A percentile compares a stretch with the other conserved stretches of the same genome.
Conservation (phyloP, 2,329 filamentous ascomycete genomes). For the Venturia oleaginea region DNA sequence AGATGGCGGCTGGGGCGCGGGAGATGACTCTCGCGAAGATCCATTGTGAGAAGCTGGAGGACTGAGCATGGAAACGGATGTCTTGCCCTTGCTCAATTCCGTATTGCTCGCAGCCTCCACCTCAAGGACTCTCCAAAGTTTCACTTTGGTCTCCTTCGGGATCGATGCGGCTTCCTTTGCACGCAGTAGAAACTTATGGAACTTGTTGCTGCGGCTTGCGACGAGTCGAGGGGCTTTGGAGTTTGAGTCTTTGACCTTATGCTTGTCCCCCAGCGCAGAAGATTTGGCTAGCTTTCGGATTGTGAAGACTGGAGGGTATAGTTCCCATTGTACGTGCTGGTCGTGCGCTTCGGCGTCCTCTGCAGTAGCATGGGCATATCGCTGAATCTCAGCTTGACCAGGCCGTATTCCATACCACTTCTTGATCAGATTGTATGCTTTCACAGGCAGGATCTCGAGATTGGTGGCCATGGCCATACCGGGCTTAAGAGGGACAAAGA, state of each 20-base stretch:
- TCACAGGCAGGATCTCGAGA: conserved; percentile 66
- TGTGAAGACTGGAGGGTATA: conserved; percentile 75
- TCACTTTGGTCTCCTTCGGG: conserved; percentile 61
- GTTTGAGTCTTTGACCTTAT: conserved; percentile 22
- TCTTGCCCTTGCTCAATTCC: conserved; percentile 21
- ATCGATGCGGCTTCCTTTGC: conserved; percentile 63
- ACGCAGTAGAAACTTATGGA: conserved; percentile 65
- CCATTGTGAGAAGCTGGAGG: conserved; percentile 29
- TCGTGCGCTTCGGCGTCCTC: conserved; percentile 35
- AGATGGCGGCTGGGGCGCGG: conserved; percentile 35
- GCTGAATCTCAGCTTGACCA: conserved; percentile 61
- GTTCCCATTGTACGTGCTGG: conserved; percentile 69
- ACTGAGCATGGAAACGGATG: conserved; percentile 28
- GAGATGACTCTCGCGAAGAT: conserved; percentile 34
- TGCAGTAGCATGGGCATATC: conserved; percentile 69
- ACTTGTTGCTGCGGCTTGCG: conserved; percentile 60
- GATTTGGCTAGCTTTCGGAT: conserved; percentile 60
- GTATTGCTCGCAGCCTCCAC: conserved; percentile 28
- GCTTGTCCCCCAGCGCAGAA: background rate
- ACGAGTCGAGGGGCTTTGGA: conserved; percentile 55
- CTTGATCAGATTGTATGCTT: conserved; percentile 73
- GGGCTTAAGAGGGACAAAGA: conserved; percentile 64
- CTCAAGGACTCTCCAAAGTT: conserved; percentile 59
- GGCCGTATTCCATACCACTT: conserved; percentile 72
- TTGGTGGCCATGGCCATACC: conserved; percentile 57